These are phyloP conservation scores for Cladosporium velox DNA, from an alignment of 2,329 filamentous ascomycete species.

Conservation along the genomic window DNA sequence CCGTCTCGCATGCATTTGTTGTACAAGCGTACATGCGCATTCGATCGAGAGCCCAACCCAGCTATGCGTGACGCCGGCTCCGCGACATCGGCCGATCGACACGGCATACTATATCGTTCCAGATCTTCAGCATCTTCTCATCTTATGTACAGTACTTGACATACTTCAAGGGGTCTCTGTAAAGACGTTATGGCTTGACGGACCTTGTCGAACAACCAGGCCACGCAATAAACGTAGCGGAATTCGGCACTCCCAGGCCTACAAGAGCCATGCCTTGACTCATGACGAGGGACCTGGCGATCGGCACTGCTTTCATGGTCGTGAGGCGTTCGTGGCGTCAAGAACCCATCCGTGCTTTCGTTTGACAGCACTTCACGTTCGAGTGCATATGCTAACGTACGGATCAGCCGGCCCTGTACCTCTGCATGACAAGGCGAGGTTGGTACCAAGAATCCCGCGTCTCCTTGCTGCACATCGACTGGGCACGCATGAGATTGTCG, in stretches of 20 bases:
- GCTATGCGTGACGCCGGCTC: not conserved
- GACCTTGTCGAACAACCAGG: not conserved
- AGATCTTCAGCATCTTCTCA: not conserved
- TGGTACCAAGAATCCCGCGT: not conserved
- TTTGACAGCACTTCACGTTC: not conserved
- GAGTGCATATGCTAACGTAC: not conserved
- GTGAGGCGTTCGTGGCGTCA: not conserved
- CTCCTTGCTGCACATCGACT: not conserved
- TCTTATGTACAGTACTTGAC: not conserved
- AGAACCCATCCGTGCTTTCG: not conserved
- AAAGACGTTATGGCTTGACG: not conserved
- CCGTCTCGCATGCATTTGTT: not conserved
- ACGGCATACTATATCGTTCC: not conserved
- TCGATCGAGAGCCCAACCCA: not conserved
- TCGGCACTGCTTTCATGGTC: not conserved
- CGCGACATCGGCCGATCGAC: not conserved
- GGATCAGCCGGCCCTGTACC: constrained; percentile 1
- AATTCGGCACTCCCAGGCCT: not conserved
- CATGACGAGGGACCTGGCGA: not conserved
- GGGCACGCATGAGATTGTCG: not conserved
- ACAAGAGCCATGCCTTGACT: not conserved
- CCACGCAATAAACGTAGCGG: not conserved
- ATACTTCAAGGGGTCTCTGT: not conserved
- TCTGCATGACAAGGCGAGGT: constrained; percentile 1
- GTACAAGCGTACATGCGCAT: not conserved